These are phyloP conservation scores for Candida nemodendra DNA, from an alignment of 805 yeast species.

Conservation along the genomic window DNA sequence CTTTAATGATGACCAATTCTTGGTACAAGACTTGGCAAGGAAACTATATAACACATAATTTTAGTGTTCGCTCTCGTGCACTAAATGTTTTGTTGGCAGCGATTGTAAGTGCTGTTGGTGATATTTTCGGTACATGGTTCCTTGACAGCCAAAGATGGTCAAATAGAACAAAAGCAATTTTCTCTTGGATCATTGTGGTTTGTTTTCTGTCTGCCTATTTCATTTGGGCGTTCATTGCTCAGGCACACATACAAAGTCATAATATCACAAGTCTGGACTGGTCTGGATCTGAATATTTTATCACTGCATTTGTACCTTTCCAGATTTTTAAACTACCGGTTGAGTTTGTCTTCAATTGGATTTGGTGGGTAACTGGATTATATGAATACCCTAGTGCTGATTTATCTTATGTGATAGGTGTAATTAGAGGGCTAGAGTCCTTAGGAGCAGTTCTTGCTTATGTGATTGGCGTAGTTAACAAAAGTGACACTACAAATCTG, in stretches of 20 bases:
- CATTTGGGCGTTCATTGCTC: conserved; percentile 21
- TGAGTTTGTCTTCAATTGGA: conserved; percentile 27
- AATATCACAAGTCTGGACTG: conserved; percentile 20
- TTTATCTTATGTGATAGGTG: conserved; percentile 20
- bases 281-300: conserved; percentile 16
- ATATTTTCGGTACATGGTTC: conserved; percentile 3
- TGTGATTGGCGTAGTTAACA: conserved; percentile 25
- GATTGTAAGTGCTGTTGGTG: conserved; percentile 4
- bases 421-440: conserved; percentile 25
- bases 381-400: conserved; percentile 21
- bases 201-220: conserved; percentile 15
- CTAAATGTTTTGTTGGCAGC: conserved; percentile 4
- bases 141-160: conserved; percentile 6
- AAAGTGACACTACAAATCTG: conserved; percentile 24
- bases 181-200: conserved; percentile 1
- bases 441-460: conserved; percentile 22
- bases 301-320: conserved; percentile 22
- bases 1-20: conserved; percentile 3
- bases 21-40: conserved; percentile 5
- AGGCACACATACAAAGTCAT: conserved; percentile 6
- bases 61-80: conserved; percentile 6
- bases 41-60: conserved; percentile 3
- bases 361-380: conserved; percentile 27
- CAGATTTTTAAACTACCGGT: conserved; percentile 23
- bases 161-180: conserved; percentile 6